phyloP scores from a whole-genome alignment of 1,139 yeast genomes.

The Kodamaea sp. region DNA sequence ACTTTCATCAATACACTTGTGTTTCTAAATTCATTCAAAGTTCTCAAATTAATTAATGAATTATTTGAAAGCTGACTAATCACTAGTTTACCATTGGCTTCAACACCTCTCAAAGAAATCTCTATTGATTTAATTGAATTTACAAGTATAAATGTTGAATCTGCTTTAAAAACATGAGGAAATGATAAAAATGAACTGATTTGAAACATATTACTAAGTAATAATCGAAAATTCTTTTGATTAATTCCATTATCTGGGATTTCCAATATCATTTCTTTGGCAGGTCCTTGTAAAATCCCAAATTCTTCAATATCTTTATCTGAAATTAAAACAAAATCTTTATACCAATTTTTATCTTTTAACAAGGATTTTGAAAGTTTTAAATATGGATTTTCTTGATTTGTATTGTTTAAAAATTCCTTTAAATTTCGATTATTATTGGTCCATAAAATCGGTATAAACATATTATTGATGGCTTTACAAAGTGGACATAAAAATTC shows the following conservation, averaged over 20 bases:
- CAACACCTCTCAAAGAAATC: slow-evolving; percentile 59
- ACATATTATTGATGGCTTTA: slow-evolving; percentile 78
- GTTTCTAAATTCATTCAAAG: slow-evolving; percentile 44
- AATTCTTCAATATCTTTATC: slow-evolving; percentile 24
- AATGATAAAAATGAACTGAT: slow-evolving; percentile 36
- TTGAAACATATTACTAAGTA: slow-evolving; percentile 36
- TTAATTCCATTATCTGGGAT: slow-evolving; percentile 9
- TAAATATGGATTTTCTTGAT: slow-evolving; percentile 14
- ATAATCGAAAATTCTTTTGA: slow-evolving; percentile 26
- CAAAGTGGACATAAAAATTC: slow-evolving; percentile 91
- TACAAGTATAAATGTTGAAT: slow-evolving; percentile 37
- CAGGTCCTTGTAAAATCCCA: slow-evolving; percentile 24
- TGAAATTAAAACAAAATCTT: slow-evolving; percentile 19
- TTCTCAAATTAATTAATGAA: slow-evolving; percentile 54
- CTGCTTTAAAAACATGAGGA: slow-evolving; percentile 39
- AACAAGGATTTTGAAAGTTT: slow-evolving; percentile 14
- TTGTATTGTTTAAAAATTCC: slow-evolving; percentile 17
- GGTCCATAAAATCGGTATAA: slow-evolving; percentile 66
- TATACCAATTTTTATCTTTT: slow-evolving; percentile 28
- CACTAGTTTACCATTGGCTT: slow-evolving; percentile 38
- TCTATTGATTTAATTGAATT: slow-evolving; percentile 64
- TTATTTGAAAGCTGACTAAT: slow-evolving; percentile 61
- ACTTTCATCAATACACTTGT: slow-evolving; percentile 33
- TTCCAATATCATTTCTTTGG: slow-evolving; percentile 27
- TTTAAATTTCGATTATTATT: slow-evolving; percentile 34